A percentile compares a stretch with the other conserved stretches of the same genome.
Conservation (phyloP, 495 filamentous ascomycete genomes). For the Elaphomyces granulatus region DNA sequence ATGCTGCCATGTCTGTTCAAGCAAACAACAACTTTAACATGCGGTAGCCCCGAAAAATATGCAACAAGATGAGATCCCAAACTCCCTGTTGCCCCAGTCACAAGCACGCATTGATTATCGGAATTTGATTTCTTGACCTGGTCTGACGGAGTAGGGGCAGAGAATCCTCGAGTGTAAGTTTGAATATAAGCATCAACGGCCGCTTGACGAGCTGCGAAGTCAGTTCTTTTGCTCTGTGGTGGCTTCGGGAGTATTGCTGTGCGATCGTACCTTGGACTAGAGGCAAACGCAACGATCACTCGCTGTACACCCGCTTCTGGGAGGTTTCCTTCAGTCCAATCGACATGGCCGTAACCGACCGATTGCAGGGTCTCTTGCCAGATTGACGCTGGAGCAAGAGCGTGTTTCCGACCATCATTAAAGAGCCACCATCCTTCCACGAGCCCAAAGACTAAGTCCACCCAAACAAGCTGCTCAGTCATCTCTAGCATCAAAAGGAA, state of each 20-base stretch:
- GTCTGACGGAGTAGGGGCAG: neutral
- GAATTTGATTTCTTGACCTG: neutral
- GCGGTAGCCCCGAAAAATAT: slow-evolving; percentile 13
- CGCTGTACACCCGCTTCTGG: slow-evolving; percentile 28
- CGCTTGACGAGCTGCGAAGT: slow-evolving; percentile 7
- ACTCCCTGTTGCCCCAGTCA: slow-evolving; percentile 36
- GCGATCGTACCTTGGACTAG: neutral
- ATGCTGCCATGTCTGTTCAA: slow-evolving; percentile 22
- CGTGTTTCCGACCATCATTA: slow-evolving; percentile 35
- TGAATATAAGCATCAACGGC: slow-evolving; percentile 18
- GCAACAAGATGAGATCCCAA: slow-evolving; percentile 29
- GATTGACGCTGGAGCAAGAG: slow-evolving; percentile 15
- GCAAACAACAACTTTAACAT: slow-evolving; percentile 27
- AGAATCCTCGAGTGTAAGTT: slow-evolving; percentile 9
- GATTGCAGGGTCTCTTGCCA: slow-evolving; percentile 28
- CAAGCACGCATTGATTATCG: slow-evolving; percentile 14
- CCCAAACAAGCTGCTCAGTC: slow-evolving; percentile 23
- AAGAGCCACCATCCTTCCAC: slow-evolving; percentile 43
- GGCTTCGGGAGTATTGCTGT: slow-evolving; percentile 2
- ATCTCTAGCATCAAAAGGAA: slow-evolving; percentile 30
- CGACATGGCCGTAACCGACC: slow-evolving; percentile 32
- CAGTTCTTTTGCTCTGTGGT: neutral
- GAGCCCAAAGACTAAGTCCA: slow-evolving; percentile 36
- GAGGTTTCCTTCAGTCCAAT: slow-evolving; percentile 32
- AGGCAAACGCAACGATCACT: slow-evolving; percentile 32